Evolutionary conservation across 2,329 filamentous ascomycete species (phyloP).

Genomic region (Diaporthe vaccinii): DNA sequence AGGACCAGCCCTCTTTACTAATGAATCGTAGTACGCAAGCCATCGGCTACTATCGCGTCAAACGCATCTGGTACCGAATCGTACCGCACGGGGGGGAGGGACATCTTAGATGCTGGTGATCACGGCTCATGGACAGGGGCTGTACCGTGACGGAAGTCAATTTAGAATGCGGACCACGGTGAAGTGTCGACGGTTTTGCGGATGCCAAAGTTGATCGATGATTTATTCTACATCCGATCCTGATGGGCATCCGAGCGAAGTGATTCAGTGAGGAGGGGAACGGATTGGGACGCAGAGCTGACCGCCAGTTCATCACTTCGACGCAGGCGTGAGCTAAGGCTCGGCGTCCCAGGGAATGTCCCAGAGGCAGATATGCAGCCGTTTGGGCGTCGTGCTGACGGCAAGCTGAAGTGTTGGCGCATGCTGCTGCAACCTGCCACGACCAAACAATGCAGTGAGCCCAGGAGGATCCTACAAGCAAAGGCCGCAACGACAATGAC

Average conservation of each 20-base stretch:
- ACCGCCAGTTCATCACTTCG: constrained; percentile 62
- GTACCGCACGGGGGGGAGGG: constrained; percentile 44
- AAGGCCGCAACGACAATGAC: constrained; percentile 26
- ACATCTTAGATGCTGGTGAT: constrained; percentile 48
- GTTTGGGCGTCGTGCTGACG: constrained; percentile 19
- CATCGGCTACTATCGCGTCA: constrained; percentile 7
- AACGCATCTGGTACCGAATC: constrained; percentile 44
- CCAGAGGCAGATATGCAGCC: constrained; percentile 17
- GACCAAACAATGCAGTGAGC: constrained; percentile 2
- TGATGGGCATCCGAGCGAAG: constrained; percentile 34
- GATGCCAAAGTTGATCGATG: constrained; percentile 6
- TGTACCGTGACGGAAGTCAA: constrained; percentile 46
- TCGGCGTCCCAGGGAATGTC: constrained; percentile 32
- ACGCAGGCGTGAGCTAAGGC: constrained; percentile 37
- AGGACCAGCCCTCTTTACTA: constrained; percentile 2
- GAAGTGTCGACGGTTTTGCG: constrained; percentile 29
- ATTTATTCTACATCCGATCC: constrained; percentile 44
- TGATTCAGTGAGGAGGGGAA: constrained; percentile 44
- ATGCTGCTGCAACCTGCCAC: constrained; percentile 26
- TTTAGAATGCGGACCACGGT: constrained; percentile 29
- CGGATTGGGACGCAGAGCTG: constrained; percentile 53
- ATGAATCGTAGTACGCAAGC: constrained; percentile 2
- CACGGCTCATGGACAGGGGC: constrained; percentile 56
- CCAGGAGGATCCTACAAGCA: background rate
- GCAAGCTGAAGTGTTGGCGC: constrained; percentile 25